Percentiles rank a stretch among this genome's conserved stretches.
Conservation (phyloP, 768 basidiomycete species). For the Leccinum disarticulatum region DNA sequence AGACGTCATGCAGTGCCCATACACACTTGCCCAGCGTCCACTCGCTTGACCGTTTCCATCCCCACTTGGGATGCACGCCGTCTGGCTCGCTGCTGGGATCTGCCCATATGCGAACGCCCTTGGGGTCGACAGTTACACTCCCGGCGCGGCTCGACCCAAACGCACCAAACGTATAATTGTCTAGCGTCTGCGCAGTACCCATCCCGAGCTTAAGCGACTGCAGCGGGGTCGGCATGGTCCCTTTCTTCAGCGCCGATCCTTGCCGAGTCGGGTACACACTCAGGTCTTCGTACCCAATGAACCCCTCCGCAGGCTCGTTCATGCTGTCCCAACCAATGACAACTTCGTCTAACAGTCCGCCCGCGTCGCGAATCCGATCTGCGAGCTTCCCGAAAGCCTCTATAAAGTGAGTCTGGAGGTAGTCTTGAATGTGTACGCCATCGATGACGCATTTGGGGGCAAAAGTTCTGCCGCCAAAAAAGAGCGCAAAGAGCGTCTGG, state of each 20-base stretch:
- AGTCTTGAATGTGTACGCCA: constrained; percentile 90
- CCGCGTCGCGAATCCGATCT: constrained; percentile 71
- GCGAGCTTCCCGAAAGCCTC: constrained; percentile 75
- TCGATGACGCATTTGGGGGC: constrained; percentile 92
- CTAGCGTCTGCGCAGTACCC: constrained; percentile 80
- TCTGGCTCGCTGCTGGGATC: constrained; percentile 49
- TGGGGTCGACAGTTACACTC: constrained; percentile 79
- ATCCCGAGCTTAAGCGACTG: constrained; percentile 86
- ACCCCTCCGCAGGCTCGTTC: constrained; percentile 92
- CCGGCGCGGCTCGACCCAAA: constrained; percentile 79
- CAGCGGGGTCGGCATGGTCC: constrained; percentile 80
- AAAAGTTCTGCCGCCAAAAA: constrained; percentile 87
- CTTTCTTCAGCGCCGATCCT: constrained; percentile 78
- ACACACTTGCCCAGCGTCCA: constrained; percentile 80
- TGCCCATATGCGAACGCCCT: constrained; percentile 78
- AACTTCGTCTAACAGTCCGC: constrained; percentile 78
- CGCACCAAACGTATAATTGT: constrained; percentile 76
- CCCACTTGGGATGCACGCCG: constrained; percentile 69
- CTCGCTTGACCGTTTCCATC: constrained; percentile 72
- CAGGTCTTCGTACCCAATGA: constrained; percentile 65
- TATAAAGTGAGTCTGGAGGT: constrained; percentile 74
- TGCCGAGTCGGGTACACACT: constrained; percentile 62
- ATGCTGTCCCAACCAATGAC: constrained; percentile 96
- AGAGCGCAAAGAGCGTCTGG: constrained; percentile 91
- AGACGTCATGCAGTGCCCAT: constrained; percentile 89